Evolutionary conservation across 306 rosid genomes (phyloP).

Genomic region (Glycine latifolia): DNA sequence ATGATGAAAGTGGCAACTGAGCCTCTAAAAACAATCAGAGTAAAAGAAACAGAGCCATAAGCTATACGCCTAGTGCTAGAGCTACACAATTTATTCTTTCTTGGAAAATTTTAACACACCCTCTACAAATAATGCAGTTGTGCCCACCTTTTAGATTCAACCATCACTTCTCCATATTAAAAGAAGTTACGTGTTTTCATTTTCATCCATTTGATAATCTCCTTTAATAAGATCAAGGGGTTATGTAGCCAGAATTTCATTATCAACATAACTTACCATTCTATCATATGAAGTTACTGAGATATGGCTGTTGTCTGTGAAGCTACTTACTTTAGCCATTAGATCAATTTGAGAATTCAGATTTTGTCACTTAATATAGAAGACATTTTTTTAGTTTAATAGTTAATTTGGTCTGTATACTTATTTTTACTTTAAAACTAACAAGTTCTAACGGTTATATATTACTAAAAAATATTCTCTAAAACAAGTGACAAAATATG

Average conservation of each 20-base stretch:
- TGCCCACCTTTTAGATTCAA: conserved; percentile 23
- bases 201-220: conserved; percentile 36
- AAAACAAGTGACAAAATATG: no score
- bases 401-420: no score
- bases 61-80: conserved; percentile 4
- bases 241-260: conserved; percentile 43
- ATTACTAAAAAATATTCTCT: no score
- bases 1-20: conserved; percentile 9
- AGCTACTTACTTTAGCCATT: no score
- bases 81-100: background rate
- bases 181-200: background rate
- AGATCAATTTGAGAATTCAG: no score
- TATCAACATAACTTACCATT: conserved; percentile 48
- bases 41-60: background rate
- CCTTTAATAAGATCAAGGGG: conserved; percentile 43
- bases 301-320: no score
- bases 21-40: background rate
- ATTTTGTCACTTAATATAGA: no score
- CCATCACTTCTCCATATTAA: conserved; percentile 30
- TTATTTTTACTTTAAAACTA: no score
- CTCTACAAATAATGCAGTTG: conserved; percentile 27
- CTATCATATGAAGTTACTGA: conserved; percentile 37
- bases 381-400: no score
- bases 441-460: no score
- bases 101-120: background rate